These are phyloP conservation scores for Cladophialophora exuberans DNA, from an alignment of 2,329 filamentous ascomycete species.

Conservation along the genomic window DNA sequence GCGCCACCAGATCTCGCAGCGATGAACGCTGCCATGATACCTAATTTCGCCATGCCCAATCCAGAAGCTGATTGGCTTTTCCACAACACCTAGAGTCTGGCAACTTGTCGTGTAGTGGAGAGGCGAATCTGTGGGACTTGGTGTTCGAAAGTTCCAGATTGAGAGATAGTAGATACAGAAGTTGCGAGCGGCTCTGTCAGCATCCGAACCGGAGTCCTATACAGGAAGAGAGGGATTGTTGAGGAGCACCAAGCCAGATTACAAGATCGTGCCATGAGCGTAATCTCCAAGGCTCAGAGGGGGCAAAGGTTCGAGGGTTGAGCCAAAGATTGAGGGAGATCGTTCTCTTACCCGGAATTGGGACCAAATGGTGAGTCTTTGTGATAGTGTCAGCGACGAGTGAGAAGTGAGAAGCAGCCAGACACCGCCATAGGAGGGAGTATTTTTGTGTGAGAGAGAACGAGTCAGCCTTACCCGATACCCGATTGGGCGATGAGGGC, in stretches of 20 bases:
- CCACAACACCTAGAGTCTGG: constrained; percentile 23
- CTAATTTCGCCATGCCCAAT: constrained; percentile 50
- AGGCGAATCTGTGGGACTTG: neutral
- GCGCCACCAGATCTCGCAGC: constrained; percentile 24
- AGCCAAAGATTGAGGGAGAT: no score
- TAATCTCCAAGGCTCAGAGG: neutral
- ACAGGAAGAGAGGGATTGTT: neutral
- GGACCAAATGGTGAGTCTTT: neutral
- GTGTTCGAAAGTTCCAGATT: neutral
- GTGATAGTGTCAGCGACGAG: constrained; percentile 18
- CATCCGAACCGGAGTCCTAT: no score
- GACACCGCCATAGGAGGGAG: constrained; percentile 1
- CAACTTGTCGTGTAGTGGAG: neutral
- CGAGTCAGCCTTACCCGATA: constrained; percentile 28
- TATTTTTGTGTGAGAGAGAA: neutral
- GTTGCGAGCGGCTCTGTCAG: neutral
- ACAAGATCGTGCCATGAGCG: constrained; percentile 1
- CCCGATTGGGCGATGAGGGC: constrained; percentile 2
- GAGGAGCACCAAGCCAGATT: neutral
- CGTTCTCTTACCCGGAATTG: no score
- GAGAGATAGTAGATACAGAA: neutral
- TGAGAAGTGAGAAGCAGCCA: neutral
- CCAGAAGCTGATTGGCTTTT: constrained; percentile 51
- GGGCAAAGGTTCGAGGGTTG: neutral
- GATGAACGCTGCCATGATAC: constrained; percentile 49